Evolutionary conservation across 1,139 yeast genomes (phyloP), one percentile per base, ranked within the genome.

Genomic region (Pichia sorboxylosa): DNA sequence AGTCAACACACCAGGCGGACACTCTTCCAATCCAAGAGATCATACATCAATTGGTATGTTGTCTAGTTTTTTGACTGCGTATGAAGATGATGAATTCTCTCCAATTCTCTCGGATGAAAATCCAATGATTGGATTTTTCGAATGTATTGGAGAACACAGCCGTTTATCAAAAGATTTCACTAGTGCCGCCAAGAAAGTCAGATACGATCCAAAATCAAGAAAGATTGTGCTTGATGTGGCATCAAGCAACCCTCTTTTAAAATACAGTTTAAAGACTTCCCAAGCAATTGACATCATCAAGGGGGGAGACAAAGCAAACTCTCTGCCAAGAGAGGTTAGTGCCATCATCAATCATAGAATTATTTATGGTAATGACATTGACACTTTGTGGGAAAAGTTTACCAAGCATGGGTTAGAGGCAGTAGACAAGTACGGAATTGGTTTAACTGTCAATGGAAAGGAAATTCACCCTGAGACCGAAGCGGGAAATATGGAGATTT

Each of bases 1-100:
- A 4, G 53, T 78, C 17, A 58, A 56, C 14, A 69, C 79, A 2
- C 70, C 71, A 8, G 87, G 87, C 32, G 87, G 87, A 3, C 87
- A 79, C 46, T 73, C 85, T 1, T 72, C 81, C 2, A 55, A 68
- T n/a, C 87, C 87, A 9, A 80, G 79, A 6, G 72, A 65, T 39
- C 83, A 76, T 48, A 78, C 84, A 1, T 65, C 76, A n/a, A 76
- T 79, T 49, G 87, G 87, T n/a, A 64, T 79, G 27, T 58, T 74
- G 40, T 63, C 78, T 2, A 68, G 69, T 35, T 54, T 78, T 35
- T 61, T 73, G 15, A 49, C 57, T 16, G 46, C 52, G 23, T 59
- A 76, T 27, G 85, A 78, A 47, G 48, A 49, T 13, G 61, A 65
- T 34, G 72, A 71, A 8, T 73, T 61, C 44, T 50, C 52, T 14